These are phyloP conservation scores for Guyanaporus albipodus DNA, from an alignment of 768 basidiomycete species.

Conservation along the genomic window DNA sequence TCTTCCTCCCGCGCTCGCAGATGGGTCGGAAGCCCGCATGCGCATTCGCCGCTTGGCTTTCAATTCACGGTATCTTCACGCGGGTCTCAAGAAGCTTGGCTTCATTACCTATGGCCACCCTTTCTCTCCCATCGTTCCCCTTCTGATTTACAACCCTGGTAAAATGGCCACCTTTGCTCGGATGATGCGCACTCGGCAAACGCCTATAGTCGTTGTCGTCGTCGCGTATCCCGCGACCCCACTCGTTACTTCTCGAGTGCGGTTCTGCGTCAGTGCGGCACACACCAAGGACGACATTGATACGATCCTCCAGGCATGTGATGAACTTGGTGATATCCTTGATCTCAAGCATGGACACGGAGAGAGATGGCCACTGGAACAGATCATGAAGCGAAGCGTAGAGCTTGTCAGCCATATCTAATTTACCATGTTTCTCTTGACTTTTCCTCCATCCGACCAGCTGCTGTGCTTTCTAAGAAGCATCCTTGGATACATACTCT, in stretches of 20 bases:
- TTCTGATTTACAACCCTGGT: conserved; percentile 88
- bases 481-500: conserved; percentile 25
- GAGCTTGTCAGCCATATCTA: conserved; percentile 57
- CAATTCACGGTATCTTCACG: conserved; percentile 89
- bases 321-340: conserved; percentile 86
- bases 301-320: conserved; percentile 75
- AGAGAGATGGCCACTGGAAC: conserved; percentile 77
- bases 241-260: conserved; percentile 79
- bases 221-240: conserved; percentile 91
- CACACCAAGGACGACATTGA: conserved; percentile 99
- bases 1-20: conserved; percentile 66
- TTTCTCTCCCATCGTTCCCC: conserved; percentile 89
- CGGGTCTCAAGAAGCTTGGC: conserved; percentile 82
- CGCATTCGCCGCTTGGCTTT: conserved; percentile 89
- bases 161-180: conserved; percentile 92
- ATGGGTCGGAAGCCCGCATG: conserved; percentile 79
- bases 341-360: conserved; percentile 79
- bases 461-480: conserved; percentile 3
- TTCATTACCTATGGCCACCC: conserved; percentile 95
- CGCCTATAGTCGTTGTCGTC: conserved; percentile 84
- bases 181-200: conserved; percentile 74
- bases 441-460: not conserved
- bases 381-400: conserved; percentile 64
- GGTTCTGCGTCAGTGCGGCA: conserved; percentile 91
- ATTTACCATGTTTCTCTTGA: not conserved